Evolutionary conservation across 2,329 filamentous ascomycete species (phyloP).

Genomic region (Cercospora berteroae): DNA sequence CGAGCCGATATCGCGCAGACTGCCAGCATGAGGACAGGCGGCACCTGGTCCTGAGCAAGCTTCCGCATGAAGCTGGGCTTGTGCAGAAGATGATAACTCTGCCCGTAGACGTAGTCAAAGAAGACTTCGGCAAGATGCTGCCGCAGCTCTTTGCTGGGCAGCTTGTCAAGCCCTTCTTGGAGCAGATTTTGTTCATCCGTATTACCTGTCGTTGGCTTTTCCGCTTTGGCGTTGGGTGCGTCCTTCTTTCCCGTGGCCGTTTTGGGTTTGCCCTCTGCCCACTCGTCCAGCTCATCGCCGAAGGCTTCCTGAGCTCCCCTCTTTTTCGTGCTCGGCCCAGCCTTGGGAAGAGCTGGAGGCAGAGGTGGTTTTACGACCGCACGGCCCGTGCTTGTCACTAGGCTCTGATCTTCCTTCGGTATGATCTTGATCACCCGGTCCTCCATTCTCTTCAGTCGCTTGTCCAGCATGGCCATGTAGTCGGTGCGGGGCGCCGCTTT

Average conservation of each 20-base stretch:
- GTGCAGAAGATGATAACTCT: constrained; percentile 90
- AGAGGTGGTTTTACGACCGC: constrained; percentile 80
- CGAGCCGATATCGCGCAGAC: constrained; percentile 94
- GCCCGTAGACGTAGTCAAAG: constrained; percentile 93
- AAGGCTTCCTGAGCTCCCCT: constrained; percentile 85
- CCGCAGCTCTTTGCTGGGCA: constrained; percentile 84
- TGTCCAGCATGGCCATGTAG: constrained; percentile 99
- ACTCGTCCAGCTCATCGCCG: constrained; percentile 73
- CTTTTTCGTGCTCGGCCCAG: constrained; percentile 64
- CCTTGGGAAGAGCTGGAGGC: constrained; percentile 57
- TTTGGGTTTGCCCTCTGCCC: constrained; percentile 52
- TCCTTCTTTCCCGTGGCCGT: background rate
- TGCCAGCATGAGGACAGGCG: constrained; percentile 87
- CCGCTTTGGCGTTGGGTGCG: constrained; percentile 6
- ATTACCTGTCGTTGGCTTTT: constrained; percentile 41
- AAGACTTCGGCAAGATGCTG: constrained; percentile 92
- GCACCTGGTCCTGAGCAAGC: constrained; percentile 72
- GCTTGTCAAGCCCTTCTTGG: constrained; percentile 74
- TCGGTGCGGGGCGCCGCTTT: constrained; percentile 94
- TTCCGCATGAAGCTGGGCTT: constrained; percentile 97
- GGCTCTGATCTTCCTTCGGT: constrained; percentile 76
- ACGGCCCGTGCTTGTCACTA: constrained; percentile 66
- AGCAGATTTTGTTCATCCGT: constrained; percentile 74
- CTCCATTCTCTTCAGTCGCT: constrained; percentile 93
- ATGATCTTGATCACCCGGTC: constrained; percentile 95